phyloP scores from a whole-genome alignment of 371 early-diverging fungal genomes.

The Chytridiales sp. region DNA sequence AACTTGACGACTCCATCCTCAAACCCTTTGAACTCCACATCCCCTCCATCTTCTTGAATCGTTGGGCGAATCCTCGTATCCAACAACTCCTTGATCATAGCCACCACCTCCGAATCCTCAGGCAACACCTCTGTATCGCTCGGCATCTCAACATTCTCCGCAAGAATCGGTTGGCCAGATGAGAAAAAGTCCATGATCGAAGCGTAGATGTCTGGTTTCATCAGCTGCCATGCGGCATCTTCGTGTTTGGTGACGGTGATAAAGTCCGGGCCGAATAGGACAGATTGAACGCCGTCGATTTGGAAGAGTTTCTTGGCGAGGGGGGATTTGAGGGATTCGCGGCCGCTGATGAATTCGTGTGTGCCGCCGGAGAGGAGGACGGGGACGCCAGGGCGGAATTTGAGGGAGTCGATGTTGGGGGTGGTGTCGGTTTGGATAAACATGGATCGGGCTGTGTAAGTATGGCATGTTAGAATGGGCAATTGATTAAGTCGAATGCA shows the following conservation, averaged over 20 bases:
- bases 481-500: no score
- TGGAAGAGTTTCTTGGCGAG: conserved; percentile 85
- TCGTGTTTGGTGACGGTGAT: conserved; percentile 88
- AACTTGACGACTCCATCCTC: conserved; percentile 85
- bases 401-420: conserved; percentile 90
- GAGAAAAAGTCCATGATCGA: conserved; percentile 93
- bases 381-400: conserved; percentile 85
- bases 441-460: conserved; percentile 54
- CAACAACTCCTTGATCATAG: conserved; percentile 95
- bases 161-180: conserved; percentile 74
- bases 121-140: conserved; percentile 72
- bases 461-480: no score
- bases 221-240: conserved; percentile 83
- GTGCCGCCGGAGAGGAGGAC: conserved; percentile 59
- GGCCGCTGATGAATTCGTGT: conserved; percentile 76
- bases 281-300: conserved; percentile 84
- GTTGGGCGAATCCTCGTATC: conserved; percentile 95
- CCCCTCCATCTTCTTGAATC: conserved; percentile 96
- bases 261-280: conserved; percentile 91
- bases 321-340: conserved; percentile 78
- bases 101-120: conserved; percentile 86
- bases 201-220: conserved; percentile 95
- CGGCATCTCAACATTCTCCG: conserved; percentile 28
- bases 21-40: conserved; percentile 92
- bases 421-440: conserved; percentile 95